A percentile compares a stretch with the other conserved stretches of the same genome.
Evolutionary conservation across 1,139 yeast species (phyloP).

Genomic region (Kluyveromyces sp.): DNA sequence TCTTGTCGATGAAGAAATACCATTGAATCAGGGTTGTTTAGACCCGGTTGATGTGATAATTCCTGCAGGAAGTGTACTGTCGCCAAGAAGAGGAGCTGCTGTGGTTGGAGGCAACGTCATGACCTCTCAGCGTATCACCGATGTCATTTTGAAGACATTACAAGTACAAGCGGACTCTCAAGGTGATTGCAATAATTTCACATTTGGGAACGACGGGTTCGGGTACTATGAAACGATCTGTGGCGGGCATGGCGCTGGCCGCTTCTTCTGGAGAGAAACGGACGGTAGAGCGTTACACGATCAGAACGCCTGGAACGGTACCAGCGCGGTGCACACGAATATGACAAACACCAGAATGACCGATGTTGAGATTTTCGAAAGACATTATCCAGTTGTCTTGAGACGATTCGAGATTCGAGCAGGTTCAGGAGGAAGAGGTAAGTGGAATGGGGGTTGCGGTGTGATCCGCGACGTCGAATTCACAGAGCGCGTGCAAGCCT

Average conservation of each 20-base stretch:
- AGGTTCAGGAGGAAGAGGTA: constrained; percentile 54
- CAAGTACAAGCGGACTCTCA: constrained; percentile 73
- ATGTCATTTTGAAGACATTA: constrained; percentile 69
- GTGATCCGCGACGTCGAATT: constrained; percentile 57
- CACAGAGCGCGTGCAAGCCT: constrained; percentile 46
- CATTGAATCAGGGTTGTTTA: constrained; percentile 78
- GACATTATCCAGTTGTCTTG: constrained; percentile 55
- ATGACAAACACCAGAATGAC: constrained; percentile 69
- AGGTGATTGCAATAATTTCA: constrained; percentile 67
- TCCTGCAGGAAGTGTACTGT: constrained; percentile 60
- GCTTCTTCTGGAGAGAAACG: constrained; percentile 46
- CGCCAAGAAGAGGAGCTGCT: constrained; percentile 73
- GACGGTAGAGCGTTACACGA: background rate
- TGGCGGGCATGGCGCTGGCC: constrained; percentile 67
- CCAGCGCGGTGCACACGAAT: constrained; percentile 59
- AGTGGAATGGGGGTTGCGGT: constrained; percentile 54
- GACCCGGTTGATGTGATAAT: constrained; percentile 59
- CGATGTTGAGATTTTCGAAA: constrained; percentile 60
- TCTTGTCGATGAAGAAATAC: constrained; percentile 68
- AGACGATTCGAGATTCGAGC: constrained; percentile 46
- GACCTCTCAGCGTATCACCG: constrained; percentile 78
- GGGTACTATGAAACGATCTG: constrained; percentile 71
- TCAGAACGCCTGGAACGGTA: constrained; percentile 46
- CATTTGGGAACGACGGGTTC: constrained; percentile 58
- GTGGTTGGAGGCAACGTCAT: constrained; percentile 86